Evolutionary conservation across 805 yeast species (phyloP).

Genomic region (Diddensiella caesifluorescens): DNA sequence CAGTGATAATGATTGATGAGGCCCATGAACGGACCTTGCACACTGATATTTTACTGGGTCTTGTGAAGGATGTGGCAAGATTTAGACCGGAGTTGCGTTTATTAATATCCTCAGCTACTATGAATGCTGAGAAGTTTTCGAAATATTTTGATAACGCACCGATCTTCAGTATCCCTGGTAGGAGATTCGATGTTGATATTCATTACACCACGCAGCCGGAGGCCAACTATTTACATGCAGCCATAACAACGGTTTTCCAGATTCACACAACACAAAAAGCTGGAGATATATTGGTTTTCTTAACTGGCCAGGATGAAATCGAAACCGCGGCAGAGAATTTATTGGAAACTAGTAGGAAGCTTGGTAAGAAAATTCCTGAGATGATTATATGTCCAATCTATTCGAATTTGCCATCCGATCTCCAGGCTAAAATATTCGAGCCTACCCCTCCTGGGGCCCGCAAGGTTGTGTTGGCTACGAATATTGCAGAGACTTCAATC

Average conservation of each 20-base stretch:
- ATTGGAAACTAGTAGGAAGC: slow-evolving; percentile 54
- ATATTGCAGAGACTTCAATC: slow-evolving; percentile 94
- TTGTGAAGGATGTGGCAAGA: slow-evolving; percentile 66
- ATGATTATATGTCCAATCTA: slow-evolving; percentile 80
- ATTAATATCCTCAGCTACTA: slow-evolving; percentile 88
- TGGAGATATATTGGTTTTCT: slow-evolving; percentile 82
- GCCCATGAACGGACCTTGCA: slow-evolving; percentile 96
- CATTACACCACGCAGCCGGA: slow-evolving; percentile 78
- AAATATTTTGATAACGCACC: slow-evolving; percentile 77
- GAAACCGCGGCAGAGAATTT: slow-evolving; percentile 70
- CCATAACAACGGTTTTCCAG: slow-evolving; percentile 78
- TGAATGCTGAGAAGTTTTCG: slow-evolving; percentile 84
- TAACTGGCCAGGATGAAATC: slow-evolving; percentile 95
- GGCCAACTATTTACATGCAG: slow-evolving; percentile 76
- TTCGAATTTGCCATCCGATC: slow-evolving; percentile 84
- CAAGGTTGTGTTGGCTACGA: slow-evolving; percentile 90
- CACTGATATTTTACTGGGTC: slow-evolving; percentile 85
- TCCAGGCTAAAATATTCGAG: slow-evolving; percentile 83
- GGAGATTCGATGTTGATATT: slow-evolving; percentile 86
- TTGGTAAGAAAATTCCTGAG: slow-evolving; percentile 61
- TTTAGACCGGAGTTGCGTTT: slow-evolving; percentile 69
- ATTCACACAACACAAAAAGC: slow-evolving; percentile 77
- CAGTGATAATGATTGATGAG: slow-evolving; percentile 90
- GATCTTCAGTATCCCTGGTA: slow-evolving; percentile 72
- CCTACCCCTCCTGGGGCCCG: slow-evolving; percentile 79